phyloP scores from a whole-genome alignment of 2,329 filamentous ascomycete genomes.

The Fusarium abutilonis region DNA sequence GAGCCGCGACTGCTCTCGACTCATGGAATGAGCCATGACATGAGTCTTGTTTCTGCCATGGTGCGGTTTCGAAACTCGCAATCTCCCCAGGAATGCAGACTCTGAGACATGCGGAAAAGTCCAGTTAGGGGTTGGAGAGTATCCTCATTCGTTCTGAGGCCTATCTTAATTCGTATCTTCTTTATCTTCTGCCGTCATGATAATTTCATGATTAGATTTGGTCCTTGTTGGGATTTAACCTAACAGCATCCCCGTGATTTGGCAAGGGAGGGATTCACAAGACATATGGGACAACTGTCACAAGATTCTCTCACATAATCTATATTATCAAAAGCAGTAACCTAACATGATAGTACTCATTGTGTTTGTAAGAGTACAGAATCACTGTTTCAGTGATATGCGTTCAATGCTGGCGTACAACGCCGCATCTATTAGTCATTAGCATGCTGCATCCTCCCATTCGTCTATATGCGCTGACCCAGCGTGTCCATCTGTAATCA shows the following conservation, averaged over 20 bases:
- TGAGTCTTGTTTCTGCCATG: neutral
- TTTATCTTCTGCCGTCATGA: neutral
- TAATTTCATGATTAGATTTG: neutral
- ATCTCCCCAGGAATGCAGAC: slow-evolving; percentile 33
- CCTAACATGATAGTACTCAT: neutral
- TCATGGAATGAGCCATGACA: slow-evolving; percentile 17
- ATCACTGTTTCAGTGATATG: neutral
- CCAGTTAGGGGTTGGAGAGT: neutral
- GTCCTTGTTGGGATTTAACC: neutral
- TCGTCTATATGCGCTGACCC: slow-evolving; percentile 13
- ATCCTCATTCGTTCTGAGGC: slow-evolving; percentile 4
- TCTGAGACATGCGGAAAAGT: slow-evolving; percentile 17
- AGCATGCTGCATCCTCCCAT: slow-evolving; percentile 27
- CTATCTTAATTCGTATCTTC: neutral
- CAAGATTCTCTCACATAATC: neutral
- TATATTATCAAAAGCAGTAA: neutral
- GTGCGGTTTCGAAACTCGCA: slow-evolving; percentile 10
- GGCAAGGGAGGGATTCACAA: slow-evolving; percentile 14
- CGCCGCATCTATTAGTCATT: slow-evolving; percentile 45
- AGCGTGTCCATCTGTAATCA: slow-evolving; percentile 1
- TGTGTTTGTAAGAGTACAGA: neutral
- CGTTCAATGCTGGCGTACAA: slow-evolving; percentile 26
- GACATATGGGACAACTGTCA: slow-evolving; percentile 7
- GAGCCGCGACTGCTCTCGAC: neutral
- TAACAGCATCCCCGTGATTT: slow-evolving; percentile 4